Evolutionary conservation across 345 rosid genomes (phyloP).

Genomic region (Brassica juncea): DNA sequence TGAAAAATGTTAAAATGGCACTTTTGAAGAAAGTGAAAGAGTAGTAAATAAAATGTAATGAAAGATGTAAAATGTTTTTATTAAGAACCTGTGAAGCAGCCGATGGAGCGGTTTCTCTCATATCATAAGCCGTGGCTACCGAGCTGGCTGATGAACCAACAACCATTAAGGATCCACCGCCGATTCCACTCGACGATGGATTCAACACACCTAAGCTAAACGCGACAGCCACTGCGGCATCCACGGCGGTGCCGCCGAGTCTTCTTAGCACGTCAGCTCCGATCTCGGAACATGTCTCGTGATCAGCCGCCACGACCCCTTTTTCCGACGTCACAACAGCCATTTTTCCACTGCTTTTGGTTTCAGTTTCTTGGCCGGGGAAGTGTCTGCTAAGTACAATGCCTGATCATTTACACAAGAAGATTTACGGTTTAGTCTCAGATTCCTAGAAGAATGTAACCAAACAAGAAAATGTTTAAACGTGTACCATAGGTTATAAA

Average conservation of each 20-base stretch:
- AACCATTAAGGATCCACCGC: constrained; percentile 90
- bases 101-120: constrained; percentile 85
- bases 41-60: not conserved
- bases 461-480: not conserved
- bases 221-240: constrained; percentile 78
- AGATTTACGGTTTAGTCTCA: not conserved
- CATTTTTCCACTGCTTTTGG: constrained; percentile 25
- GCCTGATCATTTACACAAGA: constrained; percentile 1
- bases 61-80: not conserved
- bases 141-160: constrained; percentile 55
- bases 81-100: constrained; percentile 68
- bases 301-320: constrained; percentile 87
- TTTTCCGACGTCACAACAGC: constrained; percentile 59
- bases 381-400: not conserved
- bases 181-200: constrained; percentile 78
- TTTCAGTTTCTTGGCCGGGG: constrained; percentile 4
- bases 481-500: not conserved
- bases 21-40: too few species aligned
- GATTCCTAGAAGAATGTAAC: not conserved
- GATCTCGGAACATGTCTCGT: constrained; percentile 74
- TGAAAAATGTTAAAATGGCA: too few species aligned
- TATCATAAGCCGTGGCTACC: constrained; percentile 61
- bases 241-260: constrained; percentile 78
- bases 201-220: constrained; percentile 73
- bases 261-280: constrained; percentile 63